A percentile compares a stretch with the other conserved stretches of the same genome.
Evolutionary conservation across 257 asterid species (phyloP).

Genomic region (Mitragyna speciosa): DNA sequence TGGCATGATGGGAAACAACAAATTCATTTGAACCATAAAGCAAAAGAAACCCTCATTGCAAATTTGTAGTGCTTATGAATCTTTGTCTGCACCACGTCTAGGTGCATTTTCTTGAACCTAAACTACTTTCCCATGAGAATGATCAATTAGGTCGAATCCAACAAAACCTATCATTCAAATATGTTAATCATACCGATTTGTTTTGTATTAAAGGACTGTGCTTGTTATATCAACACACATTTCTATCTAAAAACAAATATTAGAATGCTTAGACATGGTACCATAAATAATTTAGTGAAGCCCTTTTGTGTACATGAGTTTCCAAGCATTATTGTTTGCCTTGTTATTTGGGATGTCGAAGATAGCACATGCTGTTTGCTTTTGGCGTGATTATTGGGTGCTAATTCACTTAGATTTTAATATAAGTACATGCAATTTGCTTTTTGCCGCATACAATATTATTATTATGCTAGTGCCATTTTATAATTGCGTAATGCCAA

Average conservation of each 20-base stretch:
- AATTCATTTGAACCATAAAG: neutral
- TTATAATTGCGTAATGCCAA: neutral
- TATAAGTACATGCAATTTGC: neutral
- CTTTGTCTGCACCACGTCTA: neutral
- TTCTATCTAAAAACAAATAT: no score
- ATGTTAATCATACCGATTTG: neutral
- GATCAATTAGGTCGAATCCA: neutral
- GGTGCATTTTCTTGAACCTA: neutral
- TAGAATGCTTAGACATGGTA: neutral
- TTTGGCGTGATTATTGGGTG: neutral
- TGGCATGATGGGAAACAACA: neutral
- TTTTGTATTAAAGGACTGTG: neutral
- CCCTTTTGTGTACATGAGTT: neutral
- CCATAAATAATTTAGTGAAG: neutral
- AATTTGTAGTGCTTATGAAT: neutral
- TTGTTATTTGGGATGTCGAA: neutral
- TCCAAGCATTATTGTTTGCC: neutral
- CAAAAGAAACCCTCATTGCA: neutral
- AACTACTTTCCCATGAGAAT: neutral
- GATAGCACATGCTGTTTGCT: neutral
- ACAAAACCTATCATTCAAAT: neutral
- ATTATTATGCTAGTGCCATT: neutral
- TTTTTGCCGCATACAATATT: neutral
- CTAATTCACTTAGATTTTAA: neutral
- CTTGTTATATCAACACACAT: neutral